Evolutionary conservation across 257 asterid species (phyloP), one percentile per base, ranked within the genome.

Genomic region (Penstemon eatonii): DNA sequence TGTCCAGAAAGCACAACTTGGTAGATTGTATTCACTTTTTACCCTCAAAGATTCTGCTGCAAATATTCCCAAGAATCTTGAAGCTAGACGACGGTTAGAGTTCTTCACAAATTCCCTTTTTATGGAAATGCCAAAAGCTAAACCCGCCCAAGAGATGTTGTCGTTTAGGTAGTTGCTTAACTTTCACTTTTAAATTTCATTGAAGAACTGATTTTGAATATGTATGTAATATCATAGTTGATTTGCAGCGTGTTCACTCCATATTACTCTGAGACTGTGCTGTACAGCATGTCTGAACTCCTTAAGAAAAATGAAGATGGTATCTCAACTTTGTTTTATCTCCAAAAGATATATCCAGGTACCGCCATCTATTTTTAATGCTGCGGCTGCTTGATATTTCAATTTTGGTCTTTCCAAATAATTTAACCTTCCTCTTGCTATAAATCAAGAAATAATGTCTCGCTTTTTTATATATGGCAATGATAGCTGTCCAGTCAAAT

Each of bases 281-380:
- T 93, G 62, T 93, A 93, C 87, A 90, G 97, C 83, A 90, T 93
- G 99, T 6, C 96, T 62, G 99, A 93, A 60, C 96, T 93, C 72
- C 92, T 78, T 38, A 78, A 90, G 86, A 86, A 83, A 83, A 93
- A 93, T 84, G 99, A 93, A 82, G 99, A 93, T 78, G 99, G 97
- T 68, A 93, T 93, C 82, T 79, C 97, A 63, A 88, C 96, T 74
- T 80, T 93, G 81, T 93, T 93, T 85, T 93, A 93, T 85, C 97
- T 93, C 66, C 97, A 90, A 76, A 93, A 93, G 75, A 93, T 93
- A 81, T 93, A 88, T 81, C 99, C 99, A 68, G 99, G 99, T 89
- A 84, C 50, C 47, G 53, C 44, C 45, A 12, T 62, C 40, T 63
- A 57, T 25, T 44, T 63, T 33, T 59, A 47, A 69, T 75, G 74